These are phyloP conservation scores for Rhododendron kiyosumense DNA, from an alignment of 148 eudicot species.

Conservation along the genomic window DNA sequence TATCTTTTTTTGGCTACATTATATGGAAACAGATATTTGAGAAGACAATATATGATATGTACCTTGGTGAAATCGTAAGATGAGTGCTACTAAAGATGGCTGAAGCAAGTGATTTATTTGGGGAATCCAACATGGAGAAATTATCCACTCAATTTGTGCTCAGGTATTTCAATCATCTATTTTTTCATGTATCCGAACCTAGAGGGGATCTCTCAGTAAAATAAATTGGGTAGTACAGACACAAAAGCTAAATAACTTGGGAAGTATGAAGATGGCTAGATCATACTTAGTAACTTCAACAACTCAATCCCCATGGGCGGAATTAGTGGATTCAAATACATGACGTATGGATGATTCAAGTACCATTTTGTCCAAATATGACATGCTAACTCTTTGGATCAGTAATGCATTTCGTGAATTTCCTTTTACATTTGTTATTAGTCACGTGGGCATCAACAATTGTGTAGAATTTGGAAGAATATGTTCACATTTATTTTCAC, in stretches of 20 bases:
- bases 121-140: constrained; percentile 40
- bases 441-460: background rate
- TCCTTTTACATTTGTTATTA: background rate
- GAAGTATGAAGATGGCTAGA: background rate
- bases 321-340: too few relatives aligned
- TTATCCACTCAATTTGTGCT: constrained; percentile 55
- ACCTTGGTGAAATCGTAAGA: constrained; percentile 76
- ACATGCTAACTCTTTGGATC: background rate
- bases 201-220: background rate
- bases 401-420: background rate
- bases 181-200: background rate
- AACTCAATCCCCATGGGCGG: background rate
- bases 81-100: constrained; percentile 62
- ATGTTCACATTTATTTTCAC: background rate
- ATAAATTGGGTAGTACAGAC: background rate
- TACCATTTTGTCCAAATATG: background rate
- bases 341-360: background rate
- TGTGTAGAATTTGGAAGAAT: background rate
- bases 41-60: constrained; percentile 79
- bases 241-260: background rate
- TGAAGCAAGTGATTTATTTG: constrained; percentile 48
- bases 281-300: background rate
- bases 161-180: constrained; percentile 18
- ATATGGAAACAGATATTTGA: constrained; percentile 52
- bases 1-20: background rate